Conservation (phyloP, 2,329 filamentous ascomycete species). For the Colletotrichum endophyticum region DNA sequence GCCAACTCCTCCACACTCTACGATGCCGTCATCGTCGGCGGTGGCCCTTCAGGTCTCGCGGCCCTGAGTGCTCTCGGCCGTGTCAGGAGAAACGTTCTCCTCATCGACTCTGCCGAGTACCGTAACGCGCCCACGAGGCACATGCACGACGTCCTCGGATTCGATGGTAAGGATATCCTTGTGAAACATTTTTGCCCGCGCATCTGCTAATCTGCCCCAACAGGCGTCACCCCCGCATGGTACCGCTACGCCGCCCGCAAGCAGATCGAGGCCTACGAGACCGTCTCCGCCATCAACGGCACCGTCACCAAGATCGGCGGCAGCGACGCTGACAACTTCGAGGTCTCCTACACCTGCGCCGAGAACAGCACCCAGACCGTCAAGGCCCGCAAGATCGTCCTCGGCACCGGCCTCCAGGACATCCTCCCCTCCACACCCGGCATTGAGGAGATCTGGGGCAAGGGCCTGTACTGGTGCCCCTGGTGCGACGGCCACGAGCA, state of each 20-base stretch:
- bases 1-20: constrained; percentile 32
- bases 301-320: constrained; percentile 51
- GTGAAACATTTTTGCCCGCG: neutral
- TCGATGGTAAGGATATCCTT: constrained; percentile 51
- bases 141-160: constrained; percentile 67
- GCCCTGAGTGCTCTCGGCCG: constrained; percentile 63
- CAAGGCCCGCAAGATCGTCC: constrained; percentile 58
- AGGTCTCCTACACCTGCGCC: constrained; percentile 32
- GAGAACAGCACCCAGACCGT: constrained; percentile 32
- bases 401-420: constrained; percentile 63
- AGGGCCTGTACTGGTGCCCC: constrained; percentile 66
- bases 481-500: constrained; percentile 71
- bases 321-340: constrained; percentile 50
- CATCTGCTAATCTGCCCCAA: neutral
- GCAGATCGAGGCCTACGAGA: constrained; percentile 40
- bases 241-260: constrained; percentile 59
- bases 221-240: constrained; percentile 58
- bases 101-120: constrained; percentile 65
- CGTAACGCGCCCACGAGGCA: constrained; percentile 61
- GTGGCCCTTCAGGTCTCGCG: constrained; percentile 60
- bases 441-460: constrained; percentile 58
- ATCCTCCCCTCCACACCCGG: constrained; percentile 61
- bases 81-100: constrained; percentile 56
- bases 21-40: constrained; percentile 63
- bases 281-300: constrained; percentile 27